Evolutionary conservation across 2,329 filamentous ascomycete genomes (phyloP).

Genomic region (Hymenoscyphus fraxineus): DNA sequence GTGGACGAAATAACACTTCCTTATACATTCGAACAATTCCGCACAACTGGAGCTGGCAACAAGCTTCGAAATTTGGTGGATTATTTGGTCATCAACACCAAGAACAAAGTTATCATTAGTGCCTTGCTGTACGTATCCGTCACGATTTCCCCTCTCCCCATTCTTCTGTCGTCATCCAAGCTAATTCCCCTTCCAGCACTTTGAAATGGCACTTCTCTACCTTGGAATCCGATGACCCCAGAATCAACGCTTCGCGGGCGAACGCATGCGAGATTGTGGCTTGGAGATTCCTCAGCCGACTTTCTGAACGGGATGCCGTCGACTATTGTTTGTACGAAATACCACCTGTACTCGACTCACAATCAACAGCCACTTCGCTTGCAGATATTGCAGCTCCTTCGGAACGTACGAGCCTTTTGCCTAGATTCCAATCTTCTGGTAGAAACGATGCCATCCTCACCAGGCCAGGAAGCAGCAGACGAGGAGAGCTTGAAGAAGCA

Average conservation of each 20-base stretch:
- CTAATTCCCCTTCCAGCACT: conserved; percentile 46
- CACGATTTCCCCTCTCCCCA: neutral
- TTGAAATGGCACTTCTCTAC: conserved; percentile 71
- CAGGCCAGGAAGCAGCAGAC: conserved; percentile 28
- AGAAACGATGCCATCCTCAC: conserved; percentile 14
- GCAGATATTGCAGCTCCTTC: conserved; percentile 17
- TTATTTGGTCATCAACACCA: conserved; percentile 59
- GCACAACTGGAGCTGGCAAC: conserved; percentile 60
- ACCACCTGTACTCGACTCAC: conserved; percentile 36
- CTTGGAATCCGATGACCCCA: conserved; percentile 56
- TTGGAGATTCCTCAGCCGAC: conserved; percentile 69
- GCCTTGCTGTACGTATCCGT: conserved; percentile 61
- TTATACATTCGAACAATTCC: conserved; percentile 69
- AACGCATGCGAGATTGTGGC: conserved; percentile 77
- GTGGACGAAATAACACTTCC: conserved; percentile 60
- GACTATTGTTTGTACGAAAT: conserved; percentile 73
- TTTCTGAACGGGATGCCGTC: conserved; percentile 70
- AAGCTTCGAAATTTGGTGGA: conserved; percentile 57
- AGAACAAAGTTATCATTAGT: conserved; percentile 67
- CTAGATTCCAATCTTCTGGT: conserved; percentile 26
- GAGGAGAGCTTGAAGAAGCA: conserved; percentile 41
- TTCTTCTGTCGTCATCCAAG: neutral
- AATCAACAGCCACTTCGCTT: neutral
- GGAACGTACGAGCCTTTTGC: conserved; percentile 30
- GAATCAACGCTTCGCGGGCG: conserved; percentile 64